These are phyloP conservation scores for Gliomastix tumulicola DNA, from an alignment of 2,329 filamentous ascomycete species.

Conservation along the genomic window DNA sequence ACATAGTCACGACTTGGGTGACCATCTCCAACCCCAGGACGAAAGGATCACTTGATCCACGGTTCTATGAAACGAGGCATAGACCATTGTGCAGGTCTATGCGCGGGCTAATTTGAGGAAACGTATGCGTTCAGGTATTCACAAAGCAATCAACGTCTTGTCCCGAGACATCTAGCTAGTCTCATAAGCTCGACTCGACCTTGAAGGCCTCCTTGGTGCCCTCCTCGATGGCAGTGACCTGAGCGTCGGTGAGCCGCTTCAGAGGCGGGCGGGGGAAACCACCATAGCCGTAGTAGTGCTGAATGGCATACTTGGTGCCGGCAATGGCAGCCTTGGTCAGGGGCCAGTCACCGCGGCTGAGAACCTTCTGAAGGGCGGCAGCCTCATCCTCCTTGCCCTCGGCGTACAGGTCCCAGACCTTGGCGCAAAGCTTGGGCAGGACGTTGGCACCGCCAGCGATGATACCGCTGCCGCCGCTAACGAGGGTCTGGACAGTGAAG, in stretches of 20 bases:
- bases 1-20: too few relatives aligned
- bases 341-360: constrained; percentile 75
- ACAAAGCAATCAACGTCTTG: too few relatives aligned
- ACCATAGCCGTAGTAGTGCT: constrained; percentile 77
- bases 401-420: constrained; percentile 69
- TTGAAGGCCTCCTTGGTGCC: constrained; percentile 59
- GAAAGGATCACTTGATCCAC: too few relatives aligned
- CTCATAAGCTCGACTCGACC: constrained; percentile 47
- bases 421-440: constrained; percentile 73
- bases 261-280: constrained; percentile 68
- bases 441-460: constrained; percentile 84
- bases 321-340: constrained; percentile 77
- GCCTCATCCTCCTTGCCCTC: constrained; percentile 71
- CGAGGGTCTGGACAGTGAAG: constrained; percentile 76
- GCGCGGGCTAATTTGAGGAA: too few relatives aligned
- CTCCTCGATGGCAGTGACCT: constrained; percentile 43
- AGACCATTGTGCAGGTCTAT: too few relatives aligned
- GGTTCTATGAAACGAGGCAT: too few relatives aligned
- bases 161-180: too few relatives aligned
- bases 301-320: constrained; percentile 78
- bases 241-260: constrained; percentile 54
- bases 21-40: too few relatives aligned
- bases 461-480: constrained; percentile 73
- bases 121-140: too few relatives aligned
- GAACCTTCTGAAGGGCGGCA: constrained; percentile 65